These are phyloP conservation scores for Trichoderma arundinaceum DNA, from an alignment of 2,329 filamentous ascomycete genomes.

Conservation along the genomic window DNA sequence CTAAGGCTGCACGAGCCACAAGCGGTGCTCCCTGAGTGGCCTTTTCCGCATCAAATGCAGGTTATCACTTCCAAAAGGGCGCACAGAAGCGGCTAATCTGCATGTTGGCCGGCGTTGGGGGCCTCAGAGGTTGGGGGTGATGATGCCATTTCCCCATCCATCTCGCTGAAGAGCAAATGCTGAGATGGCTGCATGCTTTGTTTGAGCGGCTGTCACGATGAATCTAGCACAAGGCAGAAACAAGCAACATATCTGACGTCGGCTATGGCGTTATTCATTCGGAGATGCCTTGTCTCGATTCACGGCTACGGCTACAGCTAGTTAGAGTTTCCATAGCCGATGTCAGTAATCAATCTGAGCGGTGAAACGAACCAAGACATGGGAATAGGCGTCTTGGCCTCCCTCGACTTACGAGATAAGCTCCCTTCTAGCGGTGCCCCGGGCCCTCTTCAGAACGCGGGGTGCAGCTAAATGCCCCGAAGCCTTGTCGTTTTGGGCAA, in stretches of 20 bases:
- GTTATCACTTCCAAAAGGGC: not conserved
- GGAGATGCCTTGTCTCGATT: no score
- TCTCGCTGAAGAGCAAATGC: not conserved
- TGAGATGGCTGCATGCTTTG: not conserved
- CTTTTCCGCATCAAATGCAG: not conserved
- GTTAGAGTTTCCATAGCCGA: no score
- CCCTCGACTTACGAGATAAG: no score
- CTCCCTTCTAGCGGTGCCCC: no score
- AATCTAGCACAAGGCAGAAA: no score
- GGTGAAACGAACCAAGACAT: no score
- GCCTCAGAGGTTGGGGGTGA: not conserved
- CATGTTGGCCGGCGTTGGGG: not conserved
- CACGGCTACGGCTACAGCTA: no score
- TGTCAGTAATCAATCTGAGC: no score
- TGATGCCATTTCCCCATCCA: not conserved
- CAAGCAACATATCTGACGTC: no score
- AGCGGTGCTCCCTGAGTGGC: not conserved
- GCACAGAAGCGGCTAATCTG: not conserved
- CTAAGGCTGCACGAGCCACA: not conserved
- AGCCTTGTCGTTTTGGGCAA: not conserved
- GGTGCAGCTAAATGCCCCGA: conserved; percentile 15
- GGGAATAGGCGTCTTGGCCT: no score
- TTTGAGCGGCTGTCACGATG: no score
- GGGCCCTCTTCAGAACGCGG: conserved; percentile 1
- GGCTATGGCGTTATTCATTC: no score